phyloP scores from a whole-genome alignment of 73 alveolate species.

The Paramecium tetraurelia region DNA sequence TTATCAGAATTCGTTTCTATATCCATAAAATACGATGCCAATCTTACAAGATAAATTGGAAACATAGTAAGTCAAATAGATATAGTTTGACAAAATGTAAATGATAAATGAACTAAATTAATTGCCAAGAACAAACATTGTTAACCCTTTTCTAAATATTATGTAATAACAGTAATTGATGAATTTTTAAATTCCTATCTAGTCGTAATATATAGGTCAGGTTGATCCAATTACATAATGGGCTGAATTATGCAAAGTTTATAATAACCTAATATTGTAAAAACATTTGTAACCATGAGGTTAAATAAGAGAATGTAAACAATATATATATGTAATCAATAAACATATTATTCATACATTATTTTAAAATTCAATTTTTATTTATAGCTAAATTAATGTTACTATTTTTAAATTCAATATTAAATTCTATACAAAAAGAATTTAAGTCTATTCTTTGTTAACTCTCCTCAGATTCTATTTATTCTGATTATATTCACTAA shows the following conservation, averaged over 20 bases:
- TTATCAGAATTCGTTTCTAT: not conserved
- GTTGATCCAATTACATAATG: not conserved
- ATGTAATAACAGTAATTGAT: not conserved
- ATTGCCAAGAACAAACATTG: not conserved
- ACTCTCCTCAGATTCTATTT: not conserved
- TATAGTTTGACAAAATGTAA: not conserved
- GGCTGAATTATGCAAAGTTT: not conserved
- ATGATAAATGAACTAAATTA: not conserved
- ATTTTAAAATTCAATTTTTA: not conserved
- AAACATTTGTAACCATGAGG: not conserved
- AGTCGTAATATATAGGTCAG: not conserved
- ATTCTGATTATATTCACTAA: not conserved
- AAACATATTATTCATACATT: not conserved
- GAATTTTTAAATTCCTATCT: not conserved
- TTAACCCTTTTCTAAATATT: not conserved
- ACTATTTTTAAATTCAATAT: not conserved
- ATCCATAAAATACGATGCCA: not conserved
- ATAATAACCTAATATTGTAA: not conserved
- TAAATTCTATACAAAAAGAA: not conserved
- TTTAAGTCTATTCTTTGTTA: not conserved
- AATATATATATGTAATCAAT: not conserved
- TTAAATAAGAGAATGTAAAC: not conserved
- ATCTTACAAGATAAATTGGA: not conserved
- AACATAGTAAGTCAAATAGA: not conserved
- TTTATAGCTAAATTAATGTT: not conserved